A percentile compares a stretch with the other conserved stretches of the same genome.
phyloP scores from a whole-genome alignment of 2,329 filamentous ascomycete species.

The Delphinella strobiligena region DNA sequence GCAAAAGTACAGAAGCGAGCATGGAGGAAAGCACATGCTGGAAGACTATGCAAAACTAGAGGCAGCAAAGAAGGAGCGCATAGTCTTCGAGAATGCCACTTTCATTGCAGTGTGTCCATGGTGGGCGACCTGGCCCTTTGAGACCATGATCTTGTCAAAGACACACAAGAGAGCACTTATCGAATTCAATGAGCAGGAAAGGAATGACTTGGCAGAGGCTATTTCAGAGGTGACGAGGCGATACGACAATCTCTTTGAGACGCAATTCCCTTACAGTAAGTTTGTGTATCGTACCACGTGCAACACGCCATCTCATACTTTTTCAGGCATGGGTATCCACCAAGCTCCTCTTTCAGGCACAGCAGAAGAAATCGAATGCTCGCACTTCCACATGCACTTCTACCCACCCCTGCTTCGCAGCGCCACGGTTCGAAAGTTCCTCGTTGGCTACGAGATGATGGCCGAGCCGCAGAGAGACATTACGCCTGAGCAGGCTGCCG shows the following conservation, averaged over 20 bases:
- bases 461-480: slow-evolving; percentile 97
- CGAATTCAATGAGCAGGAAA: slow-evolving; percentile 63
- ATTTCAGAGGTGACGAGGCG: slow-evolving; percentile 79
- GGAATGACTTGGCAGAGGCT: slow-evolving; percentile 62
- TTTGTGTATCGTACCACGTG: slow-evolving; percentile 7
- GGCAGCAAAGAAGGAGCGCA: slow-evolving; percentile 65
- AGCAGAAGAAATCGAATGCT: slow-evolving; percentile 71
- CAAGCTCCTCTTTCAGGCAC: slow-evolving; percentile 80
- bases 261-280: slow-evolving; percentile 85
- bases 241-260: slow-evolving; percentile 96
- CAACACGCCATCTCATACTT: background rate
- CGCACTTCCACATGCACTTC: slow-evolving; percentile 94
- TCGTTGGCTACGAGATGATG: slow-evolving; percentile 94
- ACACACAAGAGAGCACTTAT: slow-evolving; percentile 73
- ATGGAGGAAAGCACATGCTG: slow-evolving; percentile 64
- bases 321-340: slow-evolving; percentile 74
- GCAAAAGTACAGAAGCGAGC: slow-evolving; percentile 61
- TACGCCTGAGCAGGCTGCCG: slow-evolving; percentile 88
- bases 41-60: slow-evolving; percentile 82
- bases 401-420: slow-evolving; percentile 88
- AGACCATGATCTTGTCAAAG: slow-evolving; percentile 80
- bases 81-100: slow-evolving; percentile 74
- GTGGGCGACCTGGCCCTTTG: slow-evolving; percentile 98
- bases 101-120: slow-evolving; percentile 89
- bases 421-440: slow-evolving; percentile 87